phyloP scores from a whole-genome alignment of 1,284 basidiomycete genomes.

The Trichosporon ovoides region DNA sequence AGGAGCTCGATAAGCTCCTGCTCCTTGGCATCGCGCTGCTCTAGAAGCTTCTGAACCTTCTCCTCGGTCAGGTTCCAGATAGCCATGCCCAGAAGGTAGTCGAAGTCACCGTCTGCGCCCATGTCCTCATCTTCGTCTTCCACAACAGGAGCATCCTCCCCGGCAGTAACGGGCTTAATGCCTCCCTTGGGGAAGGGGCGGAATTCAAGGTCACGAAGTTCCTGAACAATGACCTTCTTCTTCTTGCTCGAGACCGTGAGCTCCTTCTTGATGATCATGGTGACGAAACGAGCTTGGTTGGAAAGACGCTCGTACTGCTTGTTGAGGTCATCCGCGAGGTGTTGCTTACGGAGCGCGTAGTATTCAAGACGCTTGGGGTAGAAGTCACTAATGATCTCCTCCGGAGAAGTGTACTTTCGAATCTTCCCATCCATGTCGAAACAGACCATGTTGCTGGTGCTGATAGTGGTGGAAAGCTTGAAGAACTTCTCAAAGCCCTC shows the following conservation, averaged over 20 bases:
- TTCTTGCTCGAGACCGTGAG: constrained; percentile 90
- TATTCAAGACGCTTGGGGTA: constrained; percentile 82
- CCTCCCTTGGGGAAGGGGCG: constrained; percentile 67
- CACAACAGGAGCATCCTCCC: constrained; percentile 64
- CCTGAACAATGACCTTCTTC: constrained; percentile 76
- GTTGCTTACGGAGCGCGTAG: constrained; percentile 95
- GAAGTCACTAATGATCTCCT: constrained; percentile 91
- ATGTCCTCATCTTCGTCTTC: constrained; percentile 55
- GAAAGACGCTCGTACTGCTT: constrained; percentile 74
- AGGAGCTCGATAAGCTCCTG: constrained; percentile 73
- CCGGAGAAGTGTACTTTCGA: constrained; percentile 82
- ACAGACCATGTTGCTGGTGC: constrained; percentile 95
- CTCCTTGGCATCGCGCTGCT: constrained; percentile 79
- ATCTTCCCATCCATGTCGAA: constrained; percentile 97
- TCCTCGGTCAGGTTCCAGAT: constrained; percentile 93
- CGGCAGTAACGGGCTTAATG: constrained; percentile 64
- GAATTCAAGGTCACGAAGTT: constrained; percentile 80
- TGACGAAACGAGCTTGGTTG: constrained; percentile 95
- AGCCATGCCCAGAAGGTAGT: constrained; percentile 92
- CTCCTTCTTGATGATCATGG: constrained; percentile 88
- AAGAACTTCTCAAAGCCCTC: constrained; percentile 89
- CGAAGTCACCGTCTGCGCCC: constrained; percentile 66
- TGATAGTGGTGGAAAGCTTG: constrained; percentile 77
- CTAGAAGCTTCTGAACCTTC: constrained; percentile 81
- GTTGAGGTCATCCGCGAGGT: constrained; percentile 79